Percentiles rank a stretch among this genome's conserved stretches.
Conservation (phyloP, 495 filamentous ascomycete species). For the Evernia prunastri region DNA sequence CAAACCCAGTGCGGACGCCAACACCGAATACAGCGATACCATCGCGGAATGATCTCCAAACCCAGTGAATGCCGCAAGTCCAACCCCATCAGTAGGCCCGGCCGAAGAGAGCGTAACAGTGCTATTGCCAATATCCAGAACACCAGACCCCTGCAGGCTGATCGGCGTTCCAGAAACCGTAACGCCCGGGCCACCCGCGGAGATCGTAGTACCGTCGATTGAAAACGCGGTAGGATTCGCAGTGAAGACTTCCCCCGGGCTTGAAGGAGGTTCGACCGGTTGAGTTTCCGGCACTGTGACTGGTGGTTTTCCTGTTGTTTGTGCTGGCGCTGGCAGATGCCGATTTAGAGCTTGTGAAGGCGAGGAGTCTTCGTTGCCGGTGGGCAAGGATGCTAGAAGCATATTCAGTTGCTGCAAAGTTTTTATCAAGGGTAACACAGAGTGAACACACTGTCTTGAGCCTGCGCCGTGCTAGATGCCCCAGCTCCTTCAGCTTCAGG, state of each 20-base stretch:
- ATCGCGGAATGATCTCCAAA: neutral
- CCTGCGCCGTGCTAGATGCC: neutral
- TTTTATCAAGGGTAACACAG: neutral
- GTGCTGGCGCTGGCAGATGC: neutral
- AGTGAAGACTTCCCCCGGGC: neutral
- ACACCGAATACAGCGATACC: neutral
- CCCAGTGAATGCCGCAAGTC: neutral
- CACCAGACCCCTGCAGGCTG: neutral
- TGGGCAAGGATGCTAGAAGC: neutral
- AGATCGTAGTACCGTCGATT: neutral
- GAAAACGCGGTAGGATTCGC: constrained; percentile 3
- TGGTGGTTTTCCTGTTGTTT: neutral
- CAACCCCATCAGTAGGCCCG: neutral
- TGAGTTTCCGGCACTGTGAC: neutral
- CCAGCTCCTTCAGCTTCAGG: neutral
- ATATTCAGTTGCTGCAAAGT: neutral
- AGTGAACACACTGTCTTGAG: neutral
- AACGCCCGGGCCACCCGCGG: neutral
- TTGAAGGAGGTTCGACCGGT: neutral
- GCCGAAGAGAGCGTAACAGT: neutral
- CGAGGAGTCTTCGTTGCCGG: neutral
- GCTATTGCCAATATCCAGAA: neutral
- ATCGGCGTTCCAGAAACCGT: neutral
- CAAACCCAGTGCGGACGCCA: neutral
- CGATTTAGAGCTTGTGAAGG: neutral